A percentile compares a stretch with the other conserved stretches of the same genome.
Conservation (phyloP, 441 rosid genomes). For the Euphorbia celastroides region DNA sequence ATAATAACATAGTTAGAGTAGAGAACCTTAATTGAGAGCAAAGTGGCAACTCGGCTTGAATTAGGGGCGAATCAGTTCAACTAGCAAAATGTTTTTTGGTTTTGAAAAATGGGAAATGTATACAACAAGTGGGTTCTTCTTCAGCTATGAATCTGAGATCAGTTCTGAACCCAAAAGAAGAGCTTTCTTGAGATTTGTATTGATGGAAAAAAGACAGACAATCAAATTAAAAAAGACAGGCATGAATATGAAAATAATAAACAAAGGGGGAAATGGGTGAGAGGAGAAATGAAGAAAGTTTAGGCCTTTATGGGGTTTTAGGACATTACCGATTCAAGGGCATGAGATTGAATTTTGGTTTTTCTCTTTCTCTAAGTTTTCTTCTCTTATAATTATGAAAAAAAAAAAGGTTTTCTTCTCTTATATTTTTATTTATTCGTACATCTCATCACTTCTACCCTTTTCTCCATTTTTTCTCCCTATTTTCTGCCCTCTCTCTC, state of each 20-base stretch:
- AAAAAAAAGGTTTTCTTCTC: too few relatives aligned
- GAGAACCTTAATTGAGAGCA: slow-evolving; percentile 14
- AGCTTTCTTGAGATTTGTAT: slow-evolving; percentile 17
- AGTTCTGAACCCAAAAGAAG: not conserved
- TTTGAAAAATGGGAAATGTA: not conserved
- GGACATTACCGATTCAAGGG: not conserved
- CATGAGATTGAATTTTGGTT: not conserved
- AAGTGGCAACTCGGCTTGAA: slow-evolving; percentile 8
- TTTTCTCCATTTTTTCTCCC: not conserved
- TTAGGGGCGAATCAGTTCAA: not conserved
- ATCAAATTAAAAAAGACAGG: not conserved
- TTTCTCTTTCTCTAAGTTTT: not conserved
- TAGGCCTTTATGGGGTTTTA: not conserved
- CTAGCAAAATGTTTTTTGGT: not conserved
- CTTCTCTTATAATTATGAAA: too few relatives aligned
- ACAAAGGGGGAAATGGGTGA: not conserved
- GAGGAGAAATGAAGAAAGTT: not conserved
- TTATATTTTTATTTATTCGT: slow-evolving; percentile 19
- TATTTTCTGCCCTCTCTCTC: slow-evolving; percentile 5
- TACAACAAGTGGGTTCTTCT: slow-evolving; percentile 7
- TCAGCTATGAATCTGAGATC: slow-evolving; percentile 19
- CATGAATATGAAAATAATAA: not conserved
- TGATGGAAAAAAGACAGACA: not conserved
- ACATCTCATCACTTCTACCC: slow-evolving; percentile 17
- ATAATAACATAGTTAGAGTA: not conserved